Percentiles rank a stretch among this genome's conserved stretches.
Evolutionary conservation across 2,329 filamentous ascomycete species (phyloP).

Genomic region (Boeremia exigua): DNA sequence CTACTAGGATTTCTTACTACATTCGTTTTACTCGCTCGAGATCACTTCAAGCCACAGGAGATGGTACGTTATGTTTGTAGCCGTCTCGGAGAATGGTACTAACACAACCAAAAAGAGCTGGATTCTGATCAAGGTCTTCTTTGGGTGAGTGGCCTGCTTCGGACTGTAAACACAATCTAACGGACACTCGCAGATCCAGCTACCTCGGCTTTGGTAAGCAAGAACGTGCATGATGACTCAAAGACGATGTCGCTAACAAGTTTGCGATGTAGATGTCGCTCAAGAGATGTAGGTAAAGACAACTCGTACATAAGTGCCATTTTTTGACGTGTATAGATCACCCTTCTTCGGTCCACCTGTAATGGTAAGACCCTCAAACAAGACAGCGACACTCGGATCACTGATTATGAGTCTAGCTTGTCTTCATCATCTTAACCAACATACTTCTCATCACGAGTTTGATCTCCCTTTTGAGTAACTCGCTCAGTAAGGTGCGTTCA

Average conservation of each 20-base stretch:
- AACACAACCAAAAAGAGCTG: slow-evolving; percentile 55
- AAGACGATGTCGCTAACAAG: slow-evolving; percentile 25
- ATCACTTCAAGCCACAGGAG: slow-evolving; percentile 66
- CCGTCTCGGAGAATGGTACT: too few species aligned
- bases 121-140: slow-evolving; percentile 81
- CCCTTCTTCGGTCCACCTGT: slow-evolving; percentile 59
- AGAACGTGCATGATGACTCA: neutral
- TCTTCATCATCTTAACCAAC: slow-evolving; percentile 79
- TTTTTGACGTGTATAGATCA: slow-evolving; percentile 48
- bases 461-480: slow-evolving; percentile 80
- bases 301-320: neutral
- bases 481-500: slow-evolving; percentile 63
- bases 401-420: slow-evolving; percentile 55
- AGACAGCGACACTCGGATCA: slow-evolving; percentile 22
- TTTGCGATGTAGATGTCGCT: slow-evolving; percentile 50
- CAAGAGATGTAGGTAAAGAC: slow-evolving; percentile 49
- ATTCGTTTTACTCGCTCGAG: slow-evolving; percentile 77
- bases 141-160: slow-evolving; percentile 57
- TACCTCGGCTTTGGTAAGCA: slow-evolving; percentile 73
- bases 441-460: slow-evolving; percentile 80
- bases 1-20: slow-evolving; percentile 79
- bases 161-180: neutral
- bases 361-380: slow-evolving; percentile 49
- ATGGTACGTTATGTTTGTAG: slow-evolving; percentile 56
- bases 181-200: slow-evolving; percentile 56